These are phyloP conservation scores for Starmerella roubikii DNA, from an alignment of 805 yeast genomes.

Conservation along the genomic window DNA sequence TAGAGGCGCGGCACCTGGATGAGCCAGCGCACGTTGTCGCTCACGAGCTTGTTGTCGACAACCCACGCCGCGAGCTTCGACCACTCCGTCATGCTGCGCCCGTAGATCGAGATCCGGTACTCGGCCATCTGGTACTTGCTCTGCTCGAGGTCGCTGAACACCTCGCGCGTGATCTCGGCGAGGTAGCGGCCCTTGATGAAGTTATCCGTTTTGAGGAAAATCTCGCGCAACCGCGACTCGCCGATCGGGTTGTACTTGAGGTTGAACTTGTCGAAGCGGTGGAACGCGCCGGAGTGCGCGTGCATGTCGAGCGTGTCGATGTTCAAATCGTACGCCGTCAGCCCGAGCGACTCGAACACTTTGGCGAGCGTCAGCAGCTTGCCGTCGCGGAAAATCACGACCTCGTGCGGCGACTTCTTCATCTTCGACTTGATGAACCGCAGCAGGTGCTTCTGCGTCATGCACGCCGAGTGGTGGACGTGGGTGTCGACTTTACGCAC, in stretches of 20 bases:
- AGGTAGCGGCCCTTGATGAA: conserved; percentile 75
- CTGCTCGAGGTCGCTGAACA: conserved; percentile 82
- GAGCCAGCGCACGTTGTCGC: conserved; percentile 94
- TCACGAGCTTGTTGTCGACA: conserved; percentile 75
- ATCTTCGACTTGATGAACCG: conserved; percentile 91
- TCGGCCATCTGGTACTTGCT: conserved; percentile 97
- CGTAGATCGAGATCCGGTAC: conserved; percentile 87
- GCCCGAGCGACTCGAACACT: conserved; percentile 79
- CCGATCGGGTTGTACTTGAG: conserved; percentile 96
- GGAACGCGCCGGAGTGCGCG: conserved; percentile 96
- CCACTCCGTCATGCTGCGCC: conserved; percentile 86
- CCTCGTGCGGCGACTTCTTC: conserved; percentile 72
- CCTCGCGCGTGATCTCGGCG: conserved; percentile 90
- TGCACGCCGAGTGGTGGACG: conserved; percentile 97
- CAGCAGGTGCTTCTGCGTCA: conserved; percentile 93
- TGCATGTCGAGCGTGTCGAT: conserved; percentile 98
- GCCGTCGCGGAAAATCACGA: conserved; percentile 88
- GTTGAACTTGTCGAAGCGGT: conserved; percentile 93
- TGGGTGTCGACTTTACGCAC: conserved; percentile 96
- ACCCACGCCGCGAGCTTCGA: conserved; percentile 92
- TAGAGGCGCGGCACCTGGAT: conserved; percentile 90
- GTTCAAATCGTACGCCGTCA: conserved; percentile 87
- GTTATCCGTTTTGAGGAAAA: conserved; percentile 89
- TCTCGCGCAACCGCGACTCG: conserved; percentile 92
- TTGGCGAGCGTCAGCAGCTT: conserved; percentile 71